Evolutionary conservation across 345 rosid species (phyloP), one percentile per base, ranked within the genome.

Genomic region (Eucalyptus polyanthemos): DNA sequence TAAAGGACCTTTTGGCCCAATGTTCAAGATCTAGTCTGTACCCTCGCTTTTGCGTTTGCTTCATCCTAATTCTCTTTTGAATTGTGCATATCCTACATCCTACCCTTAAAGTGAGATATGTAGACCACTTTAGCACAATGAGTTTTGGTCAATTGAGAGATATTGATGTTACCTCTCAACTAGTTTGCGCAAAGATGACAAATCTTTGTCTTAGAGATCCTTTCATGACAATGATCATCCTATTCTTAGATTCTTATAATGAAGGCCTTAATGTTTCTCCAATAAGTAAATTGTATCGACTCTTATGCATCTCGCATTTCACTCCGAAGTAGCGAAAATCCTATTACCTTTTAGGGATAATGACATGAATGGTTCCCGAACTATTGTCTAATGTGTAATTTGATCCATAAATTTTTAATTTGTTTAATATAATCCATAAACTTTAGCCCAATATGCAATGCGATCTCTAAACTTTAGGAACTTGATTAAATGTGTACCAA

Each of bases 321-420:
- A 14, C 3, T 10, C 0, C 0, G 6, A n/a, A 0, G 6, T 34
- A 4, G 21, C 6, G 21, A 65, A 65, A 65, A 65, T 16, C 21
- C 40, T n/a, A 62, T 62, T n/a, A 15, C 37, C 40, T 65, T n/a
- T 53, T 19, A 53, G 1, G 1, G 58, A 19, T 21, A 53, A 53
- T 19, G 24, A 53, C 2, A 53, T 2, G 58, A 53, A 2, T 0
- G 0, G 58, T 19, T 0, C 11, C 1, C 2, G 5, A 53, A 19
- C 25, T 53, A 0, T 53, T 19, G 24, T 0, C 0, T 3, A 53
- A 53, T 53, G 24, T 19, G 5, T 53, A 53, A 53, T 53, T 53
- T 53, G 58, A 53, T 53, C 0, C 0, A 7, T 53, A 53, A 53
- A 8, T 0, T 53, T 53, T 53, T 53, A 19, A 3, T 53, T 19